Conservation (phyloP, 192 early-diverging fungal genomes). For the Coemansia aciculifera region DNA sequence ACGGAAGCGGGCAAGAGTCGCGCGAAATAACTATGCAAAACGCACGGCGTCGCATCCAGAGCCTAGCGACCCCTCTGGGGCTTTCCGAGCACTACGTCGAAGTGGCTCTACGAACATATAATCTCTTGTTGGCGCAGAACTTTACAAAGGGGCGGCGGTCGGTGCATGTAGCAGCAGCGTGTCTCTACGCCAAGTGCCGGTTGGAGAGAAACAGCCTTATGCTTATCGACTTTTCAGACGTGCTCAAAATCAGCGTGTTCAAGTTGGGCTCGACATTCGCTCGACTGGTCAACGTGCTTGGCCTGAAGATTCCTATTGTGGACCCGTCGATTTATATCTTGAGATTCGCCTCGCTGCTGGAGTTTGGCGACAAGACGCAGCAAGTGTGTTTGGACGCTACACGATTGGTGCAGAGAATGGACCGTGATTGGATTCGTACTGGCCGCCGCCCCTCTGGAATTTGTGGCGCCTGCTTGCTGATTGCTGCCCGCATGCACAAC, state of each 20-base stretch:
- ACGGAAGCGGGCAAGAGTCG: slow-evolving; percentile 60
- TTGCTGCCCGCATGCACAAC: slow-evolving; percentile 90
- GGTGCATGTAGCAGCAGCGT: slow-evolving; percentile 78
- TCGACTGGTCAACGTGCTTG: slow-evolving; percentile 66
- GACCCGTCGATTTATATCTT: slow-evolving; percentile 93
- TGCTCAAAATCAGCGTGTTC: slow-evolving; percentile 83
- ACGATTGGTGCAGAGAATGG: slow-evolving; percentile 84
- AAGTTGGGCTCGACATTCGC: slow-evolving; percentile 83
- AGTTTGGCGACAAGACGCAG: slow-evolving; percentile 87
- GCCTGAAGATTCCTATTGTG: slow-evolving; percentile 69
- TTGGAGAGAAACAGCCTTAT: slow-evolving; percentile 83
- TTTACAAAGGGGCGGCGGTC: slow-evolving; percentile 83
- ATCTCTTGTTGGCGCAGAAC: slow-evolving; percentile 74
- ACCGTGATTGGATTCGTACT: slow-evolving; percentile 89
- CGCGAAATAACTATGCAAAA: slow-evolving; percentile 69
- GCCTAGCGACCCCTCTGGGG: slow-evolving; percentile 69
- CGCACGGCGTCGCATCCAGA: slow-evolving; percentile 72
- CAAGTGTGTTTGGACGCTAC: slow-evolving; percentile 77
- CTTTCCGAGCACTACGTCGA: slow-evolving; percentile 77
- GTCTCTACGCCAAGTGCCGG: slow-evolving; percentile 89
- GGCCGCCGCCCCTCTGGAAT: slow-evolving; percentile 92
- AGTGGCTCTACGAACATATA: slow-evolving; percentile 81
- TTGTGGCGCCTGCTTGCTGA: slow-evolving; percentile 87
- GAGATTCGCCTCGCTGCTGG: slow-evolving; percentile 83
- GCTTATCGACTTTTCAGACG: slow-evolving; percentile 95